Evolutionary conservation across 371 early-diverging fungal genomes (phyloP), one percentile per base, ranked within the genome.

Genomic region (Apophysomyces sp.): DNA sequence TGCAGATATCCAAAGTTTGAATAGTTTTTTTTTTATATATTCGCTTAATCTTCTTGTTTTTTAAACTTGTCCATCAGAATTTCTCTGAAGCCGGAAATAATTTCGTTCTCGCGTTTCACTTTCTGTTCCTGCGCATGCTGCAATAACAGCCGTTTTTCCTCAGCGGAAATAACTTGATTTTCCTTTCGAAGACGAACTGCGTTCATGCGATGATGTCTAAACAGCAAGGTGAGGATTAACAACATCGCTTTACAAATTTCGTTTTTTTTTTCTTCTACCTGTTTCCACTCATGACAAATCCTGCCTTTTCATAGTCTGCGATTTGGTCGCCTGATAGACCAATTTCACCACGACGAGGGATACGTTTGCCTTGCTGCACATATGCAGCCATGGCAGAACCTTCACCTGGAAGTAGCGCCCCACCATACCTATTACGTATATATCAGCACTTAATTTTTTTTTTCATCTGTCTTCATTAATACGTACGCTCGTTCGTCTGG

Each of bases 291-390:
- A 98, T 98, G 15, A 97, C 98, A 74, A 86, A 98, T 21, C 98
- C 98, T 0, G 87, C 90, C n/a, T 72, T 71, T 73, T 98, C 97
- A 72, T 83, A 94, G 13, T 84, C 73, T 60, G 87, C 85, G 70
- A 98, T 98, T 72, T 94, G 82, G 26, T 90, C 82, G 52, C 91
- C 86, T 57, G 87, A 87, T 16, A 96, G 72, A 40, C 97, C 97
- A 73, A 98, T 95, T 81, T 98, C 97, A 83, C 97, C 98, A 81
- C 97, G 91, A 32, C 97, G 91, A 13, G 97, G 97, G 63, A 98
- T 96, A 71, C 97, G 93, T 76, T 96, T 95, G 34, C 96, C 96
- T 37, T 90, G 83, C 65, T 94, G 92, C 8, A 95, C 89, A 77
- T 90, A 96, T 65, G 79, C 82, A 18, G 78, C 77, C 77, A 81